phyloP scores from a whole-genome alignment of 176 grass and related monocot genomes.

The Luzula sylvatica region DNA sequence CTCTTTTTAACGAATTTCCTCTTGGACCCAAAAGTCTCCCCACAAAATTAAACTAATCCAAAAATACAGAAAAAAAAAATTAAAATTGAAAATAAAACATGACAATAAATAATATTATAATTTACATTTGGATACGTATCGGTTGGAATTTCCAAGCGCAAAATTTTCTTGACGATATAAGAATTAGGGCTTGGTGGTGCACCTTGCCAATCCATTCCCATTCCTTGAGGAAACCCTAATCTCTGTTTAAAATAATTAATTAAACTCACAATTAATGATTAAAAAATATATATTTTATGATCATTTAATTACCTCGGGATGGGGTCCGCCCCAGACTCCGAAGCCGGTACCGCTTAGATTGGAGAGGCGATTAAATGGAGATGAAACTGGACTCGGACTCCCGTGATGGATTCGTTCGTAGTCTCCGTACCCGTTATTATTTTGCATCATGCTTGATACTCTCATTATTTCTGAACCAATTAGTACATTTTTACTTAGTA shows the following conservation, averaged over 20 bases:
- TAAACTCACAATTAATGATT: constrained; percentile 11
- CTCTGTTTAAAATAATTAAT: constrained; percentile 38
- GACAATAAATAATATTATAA: not conserved
- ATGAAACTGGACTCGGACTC: constrained; percentile 70
- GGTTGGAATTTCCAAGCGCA: constrained; percentile 77
- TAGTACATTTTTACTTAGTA: not conserved
- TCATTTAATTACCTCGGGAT: constrained; percentile 44
- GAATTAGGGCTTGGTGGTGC: constrained; percentile 56
- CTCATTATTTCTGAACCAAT: constrained; percentile 64
- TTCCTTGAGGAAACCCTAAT: constrained; percentile 53
- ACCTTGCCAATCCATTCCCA: constrained; percentile 67
- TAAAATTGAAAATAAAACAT: constrained; percentile 23
- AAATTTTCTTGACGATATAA: constrained; percentile 84
- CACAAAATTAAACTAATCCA: constrained; percentile 89
- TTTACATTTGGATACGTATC: constrained; percentile 68
- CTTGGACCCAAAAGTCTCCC: constrained; percentile 94
- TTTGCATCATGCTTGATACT: constrained; percentile 46
- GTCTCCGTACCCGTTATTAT: constrained; percentile 50
- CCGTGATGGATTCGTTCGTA: constrained; percentile 37
- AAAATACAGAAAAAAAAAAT: not conserved
- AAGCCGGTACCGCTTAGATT: constrained; percentile 59
- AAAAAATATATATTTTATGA: constrained; percentile 7
- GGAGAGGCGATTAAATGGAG: constrained; percentile 39
- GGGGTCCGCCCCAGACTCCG: constrained; percentile 49
- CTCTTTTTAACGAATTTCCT: constrained; percentile 93